Percentiles rank a stretch among this genome's conserved stretches.
Evolutionary conservation across 2,329 filamentous ascomycete genomes (phyloP).

Genomic region (Talaromyces atroroseus): DNA sequence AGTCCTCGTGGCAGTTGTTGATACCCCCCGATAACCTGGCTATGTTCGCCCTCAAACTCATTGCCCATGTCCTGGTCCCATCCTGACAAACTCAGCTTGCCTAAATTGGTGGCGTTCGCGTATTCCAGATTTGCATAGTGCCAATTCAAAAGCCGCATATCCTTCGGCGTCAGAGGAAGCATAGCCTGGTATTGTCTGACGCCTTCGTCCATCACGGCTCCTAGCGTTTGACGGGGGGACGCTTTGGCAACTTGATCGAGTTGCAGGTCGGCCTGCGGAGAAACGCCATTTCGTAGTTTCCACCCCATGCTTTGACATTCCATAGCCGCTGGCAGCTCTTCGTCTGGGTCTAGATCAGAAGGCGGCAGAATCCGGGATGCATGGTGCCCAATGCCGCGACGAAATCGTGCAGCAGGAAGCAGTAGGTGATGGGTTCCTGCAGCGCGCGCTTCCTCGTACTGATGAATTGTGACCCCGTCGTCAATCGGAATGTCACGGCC

Average conservation of each 20-base stretch:
- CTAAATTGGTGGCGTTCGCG: constrained; percentile 85
- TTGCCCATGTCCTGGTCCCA: constrained; percentile 99
- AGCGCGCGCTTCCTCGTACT: constrained; percentile 65
- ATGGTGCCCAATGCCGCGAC: constrained; percentile 42
- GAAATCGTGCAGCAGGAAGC: constrained; percentile 38
- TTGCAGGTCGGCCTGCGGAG: constrained; percentile 62
- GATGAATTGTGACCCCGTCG: constrained; percentile 64
- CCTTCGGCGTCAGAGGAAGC: constrained; percentile 75
- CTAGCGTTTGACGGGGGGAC: constrained; percentile 65
- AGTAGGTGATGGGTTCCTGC: constrained; percentile 48
- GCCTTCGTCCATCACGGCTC: constrained; percentile 87
- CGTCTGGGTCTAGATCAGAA: constrained; percentile 21
- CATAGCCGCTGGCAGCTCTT: constrained; percentile 66
- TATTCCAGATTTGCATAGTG: constrained; percentile 98
- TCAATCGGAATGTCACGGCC: constrained; percentile 72
- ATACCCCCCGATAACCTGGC: constrained; percentile 89
- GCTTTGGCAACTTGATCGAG: constrained; percentile 60
- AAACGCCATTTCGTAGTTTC: constrained; percentile 61
- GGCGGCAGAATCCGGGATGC: constrained; percentile 52
- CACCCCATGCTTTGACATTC: constrained; percentile 80
- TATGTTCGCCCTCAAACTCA: constrained; percentile 92
- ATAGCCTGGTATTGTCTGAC: constrained; percentile 80
- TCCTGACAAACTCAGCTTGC: constrained; percentile 76
- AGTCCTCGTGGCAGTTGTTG: constrained; percentile 87
- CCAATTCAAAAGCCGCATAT: constrained; percentile 92